phyloP scores from a whole-genome alignment of 2,329 filamentous ascomycete species.

The Helotiales sp. region DNA sequence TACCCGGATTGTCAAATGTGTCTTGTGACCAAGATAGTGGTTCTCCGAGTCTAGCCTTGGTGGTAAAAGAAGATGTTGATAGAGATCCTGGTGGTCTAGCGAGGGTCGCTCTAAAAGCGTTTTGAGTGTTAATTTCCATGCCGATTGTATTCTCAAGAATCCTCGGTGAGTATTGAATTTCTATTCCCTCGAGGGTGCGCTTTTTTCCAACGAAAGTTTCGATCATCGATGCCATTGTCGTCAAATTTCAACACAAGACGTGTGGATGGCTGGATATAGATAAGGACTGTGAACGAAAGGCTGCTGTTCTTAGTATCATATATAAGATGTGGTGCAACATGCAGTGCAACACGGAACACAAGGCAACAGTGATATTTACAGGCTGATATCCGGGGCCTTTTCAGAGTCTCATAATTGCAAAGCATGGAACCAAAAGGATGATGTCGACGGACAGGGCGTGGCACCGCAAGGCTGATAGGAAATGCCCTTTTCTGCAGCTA shows the following conservation, averaged over 20 bases:
- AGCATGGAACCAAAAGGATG: too few species aligned
- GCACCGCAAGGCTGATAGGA: not conserved
- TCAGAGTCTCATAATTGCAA: too few species aligned
- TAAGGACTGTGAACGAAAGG: too few species aligned
- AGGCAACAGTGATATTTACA: not conserved
- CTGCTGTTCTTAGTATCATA: not conserved
- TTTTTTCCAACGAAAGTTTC: not conserved
- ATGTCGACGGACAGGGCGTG: not conserved
- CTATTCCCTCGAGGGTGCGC: not conserved
- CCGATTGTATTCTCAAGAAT: not conserved
- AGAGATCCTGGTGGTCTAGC: not conserved
- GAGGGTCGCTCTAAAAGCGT: not conserved
- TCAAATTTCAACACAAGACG: too few species aligned
- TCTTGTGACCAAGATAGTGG: too few species aligned
- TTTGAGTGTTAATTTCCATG: not conserved
- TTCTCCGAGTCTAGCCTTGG: too few species aligned
- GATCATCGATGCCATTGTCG: not conserved
- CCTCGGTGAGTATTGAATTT: not conserved
- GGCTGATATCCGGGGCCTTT: too few species aligned
- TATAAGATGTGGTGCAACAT: not conserved
- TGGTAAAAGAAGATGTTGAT: not conserved
- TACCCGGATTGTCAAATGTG: too few species aligned
- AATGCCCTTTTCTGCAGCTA: slow-evolving; percentile 2
- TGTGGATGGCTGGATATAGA: too few species aligned
- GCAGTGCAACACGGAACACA: not conserved